A percentile compares a stretch with the other conserved stretches of the same genome.
These are phyloP conservation scores for Fraxinus dipetala DNA, from an alignment of 305 asterid species.

Conservation along the genomic window DNA sequence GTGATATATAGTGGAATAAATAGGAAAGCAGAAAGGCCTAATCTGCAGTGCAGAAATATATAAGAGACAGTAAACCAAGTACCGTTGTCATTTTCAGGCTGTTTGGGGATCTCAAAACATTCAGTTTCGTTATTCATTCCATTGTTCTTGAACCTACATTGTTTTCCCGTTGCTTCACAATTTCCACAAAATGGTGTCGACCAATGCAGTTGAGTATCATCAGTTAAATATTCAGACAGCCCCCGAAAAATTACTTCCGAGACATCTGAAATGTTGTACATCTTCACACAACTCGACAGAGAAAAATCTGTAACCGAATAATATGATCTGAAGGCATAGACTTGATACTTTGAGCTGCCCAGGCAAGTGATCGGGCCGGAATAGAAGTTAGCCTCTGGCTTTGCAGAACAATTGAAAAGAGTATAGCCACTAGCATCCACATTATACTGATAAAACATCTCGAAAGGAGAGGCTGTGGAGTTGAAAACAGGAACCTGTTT, in stretches of 20 bases:
- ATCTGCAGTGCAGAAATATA: not conserved
- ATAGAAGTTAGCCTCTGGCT: not conserved
- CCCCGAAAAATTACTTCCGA: conserved; percentile 21
- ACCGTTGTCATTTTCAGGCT: conserved; percentile 28
- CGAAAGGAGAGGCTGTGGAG: conserved; percentile 33
- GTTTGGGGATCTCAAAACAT: conserved; percentile 30
- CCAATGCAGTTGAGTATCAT: conserved; percentile 36
- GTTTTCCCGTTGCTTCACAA: conserved; percentile 36
- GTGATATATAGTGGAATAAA: not conserved
- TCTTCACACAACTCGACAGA: conserved; percentile 30
- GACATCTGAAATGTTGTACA: conserved; percentile 39
- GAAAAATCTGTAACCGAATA: conserved; percentile 13
- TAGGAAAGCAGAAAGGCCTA: not conserved
- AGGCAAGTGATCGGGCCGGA: conserved; percentile 30
- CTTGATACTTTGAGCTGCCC: conserved; percentile 22
- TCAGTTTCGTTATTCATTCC: conserved; percentile 19
- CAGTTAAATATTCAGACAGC: conserved; percentile 12
- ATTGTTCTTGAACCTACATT: conserved; percentile 31
- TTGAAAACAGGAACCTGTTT: conserved; percentile 22
- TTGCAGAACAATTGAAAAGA: conserved; percentile 39
- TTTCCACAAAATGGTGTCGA: conserved; percentile 29
- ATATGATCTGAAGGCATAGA: conserved; percentile 27
- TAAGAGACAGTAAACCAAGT: not conserved
- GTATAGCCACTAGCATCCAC: conserved; percentile 24
- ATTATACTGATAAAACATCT: conserved; percentile 15